Percentiles rank a stretch among this genome's conserved stretches.
Conservation (phyloP, 2,329 filamentous ascomycete genomes). For the Aureobasidium sp. region DNA sequence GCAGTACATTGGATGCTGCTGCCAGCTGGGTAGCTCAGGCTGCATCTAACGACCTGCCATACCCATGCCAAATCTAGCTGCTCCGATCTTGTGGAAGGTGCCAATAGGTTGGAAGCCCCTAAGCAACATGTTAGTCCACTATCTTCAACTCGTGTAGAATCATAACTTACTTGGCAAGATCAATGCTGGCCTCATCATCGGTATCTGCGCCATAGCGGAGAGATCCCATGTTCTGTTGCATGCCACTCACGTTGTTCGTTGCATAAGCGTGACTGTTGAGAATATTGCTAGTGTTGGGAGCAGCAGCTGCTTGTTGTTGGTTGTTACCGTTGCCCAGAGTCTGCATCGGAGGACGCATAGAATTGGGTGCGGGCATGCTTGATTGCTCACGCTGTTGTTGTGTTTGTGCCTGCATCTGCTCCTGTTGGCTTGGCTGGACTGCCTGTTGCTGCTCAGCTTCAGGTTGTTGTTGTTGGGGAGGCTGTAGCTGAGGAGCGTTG, state of each 20-base stretch:
- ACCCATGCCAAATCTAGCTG: slow-evolving; percentile 19
- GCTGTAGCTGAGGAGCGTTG: slow-evolving; percentile 8
- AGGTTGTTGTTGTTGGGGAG: slow-evolving; percentile 13
- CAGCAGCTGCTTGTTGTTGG: slow-evolving; percentile 19
- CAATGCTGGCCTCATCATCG: slow-evolving; percentile 41
- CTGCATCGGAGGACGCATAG: slow-evolving; percentile 13
- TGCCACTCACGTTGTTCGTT: slow-evolving; percentile 11
- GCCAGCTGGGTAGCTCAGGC: background rate
- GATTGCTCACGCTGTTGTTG: slow-evolving; percentile 14
- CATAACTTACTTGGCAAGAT: slow-evolving; percentile 41
- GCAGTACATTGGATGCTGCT: background rate
- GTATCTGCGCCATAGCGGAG: slow-evolving; percentile 32
- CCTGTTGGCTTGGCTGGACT: background rate
- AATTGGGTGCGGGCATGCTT: slow-evolving; percentile 6
- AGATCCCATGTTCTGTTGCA: slow-evolving; percentile 14
- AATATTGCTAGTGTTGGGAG: slow-evolving; percentile 28
- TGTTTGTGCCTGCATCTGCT: slow-evolving; percentile 5
- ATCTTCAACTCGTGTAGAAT: background rate
- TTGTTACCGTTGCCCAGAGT: background rate
- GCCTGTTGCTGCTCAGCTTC: slow-evolving; percentile 20
- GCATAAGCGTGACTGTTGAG: slow-evolving; percentile 24
- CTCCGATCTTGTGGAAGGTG: slow-evolving; percentile 35
- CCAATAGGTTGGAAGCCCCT: slow-evolving; percentile 46
- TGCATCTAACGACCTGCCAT: slow-evolving; percentile 16
- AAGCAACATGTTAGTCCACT: slow-evolving; percentile 10